Base-by-base conservation (phyloP, 441 rosid species). In the Geranium incanum region DNA sequence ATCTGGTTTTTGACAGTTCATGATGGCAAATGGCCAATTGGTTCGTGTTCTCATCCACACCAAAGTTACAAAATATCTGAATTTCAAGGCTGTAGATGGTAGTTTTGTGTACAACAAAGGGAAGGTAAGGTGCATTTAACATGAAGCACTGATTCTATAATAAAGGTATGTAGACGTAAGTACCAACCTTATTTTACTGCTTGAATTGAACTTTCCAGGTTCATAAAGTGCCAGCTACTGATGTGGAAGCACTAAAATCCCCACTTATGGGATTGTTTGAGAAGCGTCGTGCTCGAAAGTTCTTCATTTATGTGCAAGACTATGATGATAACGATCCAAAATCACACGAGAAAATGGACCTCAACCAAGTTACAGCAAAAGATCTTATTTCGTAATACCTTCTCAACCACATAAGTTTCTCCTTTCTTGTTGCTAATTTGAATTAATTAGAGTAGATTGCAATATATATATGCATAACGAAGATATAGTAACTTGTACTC, bases 21-120 rank as follows among this genome's bases (percentile, higher is more conserved):
- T 85, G 70, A 85, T 88, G 93, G 93, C 89, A 59, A 86, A 86
- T 71, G 93, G 89, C n/a, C 62, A 72, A 19, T 73, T 88, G 79
- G 91, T 88, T 62, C 87, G 84, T 48, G 79, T 84, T 76, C 86
- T 88, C 66, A 85, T 88, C 75, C 93, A 88, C 75, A 86, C 91
- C 0, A 86, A 88, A 78, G 93, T 88, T 71, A 86, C 89, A 0
- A 88, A 88, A 83, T 86, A 88, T 71, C 88, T 88, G 67, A 85
- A 86, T 83, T 88, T 88, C 79, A 88, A 88, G 73, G 91, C 84
- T 1, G 93, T 88, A 0, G 93, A 88, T 77, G 91, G 91, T 36
- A 81, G 89, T 83, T 88, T 84, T 41, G 93, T 86, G 60, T 88
- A 85, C 82, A 86, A 88, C 78, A 86, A 86, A 79, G 88, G 87